Conservation (phyloP, 306 rosid species). For the Quercus engelmannii region DNA sequence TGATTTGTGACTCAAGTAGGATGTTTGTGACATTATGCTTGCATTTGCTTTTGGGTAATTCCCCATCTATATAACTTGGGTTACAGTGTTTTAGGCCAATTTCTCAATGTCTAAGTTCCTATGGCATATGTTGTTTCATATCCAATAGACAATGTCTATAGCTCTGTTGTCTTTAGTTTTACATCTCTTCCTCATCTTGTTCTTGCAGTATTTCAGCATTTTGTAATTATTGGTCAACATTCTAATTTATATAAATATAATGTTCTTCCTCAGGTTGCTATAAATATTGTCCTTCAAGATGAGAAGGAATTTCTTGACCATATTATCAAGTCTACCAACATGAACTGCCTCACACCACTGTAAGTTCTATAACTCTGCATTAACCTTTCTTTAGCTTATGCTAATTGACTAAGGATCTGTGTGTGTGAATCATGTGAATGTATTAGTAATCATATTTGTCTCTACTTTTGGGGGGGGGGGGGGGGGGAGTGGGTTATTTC, state of each 20-base stretch:
- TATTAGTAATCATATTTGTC: background rate
- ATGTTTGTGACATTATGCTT: background rate
- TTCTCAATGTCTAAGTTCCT: background rate
- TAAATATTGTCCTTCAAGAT: constrained; percentile 66
- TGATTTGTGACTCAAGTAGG: background rate
- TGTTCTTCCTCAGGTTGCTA: constrained; percentile 60
- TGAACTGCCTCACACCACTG: no score
- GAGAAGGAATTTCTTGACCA: constrained; percentile 56
- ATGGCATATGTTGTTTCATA: background rate
- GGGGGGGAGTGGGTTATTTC: background rate
- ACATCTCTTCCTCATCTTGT: background rate
- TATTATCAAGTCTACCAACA: no score
- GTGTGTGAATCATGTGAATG: background rate
- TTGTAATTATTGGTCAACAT: background rate
- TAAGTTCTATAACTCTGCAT: no score
- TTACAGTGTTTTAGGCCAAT: background rate
- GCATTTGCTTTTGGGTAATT: background rate
- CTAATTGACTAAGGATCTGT: background rate
- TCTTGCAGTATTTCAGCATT: background rate
- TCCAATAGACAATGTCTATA: background rate
- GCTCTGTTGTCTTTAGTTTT: background rate
- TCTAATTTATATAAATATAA: constrained; percentile 3
- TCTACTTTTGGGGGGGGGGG: background rate
- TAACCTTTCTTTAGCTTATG: no score
- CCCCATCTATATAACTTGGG: background rate